phyloP scores from a whole-genome alignment of 768 basidiomycete genomes.

The Trametopsis cervina region DNA sequence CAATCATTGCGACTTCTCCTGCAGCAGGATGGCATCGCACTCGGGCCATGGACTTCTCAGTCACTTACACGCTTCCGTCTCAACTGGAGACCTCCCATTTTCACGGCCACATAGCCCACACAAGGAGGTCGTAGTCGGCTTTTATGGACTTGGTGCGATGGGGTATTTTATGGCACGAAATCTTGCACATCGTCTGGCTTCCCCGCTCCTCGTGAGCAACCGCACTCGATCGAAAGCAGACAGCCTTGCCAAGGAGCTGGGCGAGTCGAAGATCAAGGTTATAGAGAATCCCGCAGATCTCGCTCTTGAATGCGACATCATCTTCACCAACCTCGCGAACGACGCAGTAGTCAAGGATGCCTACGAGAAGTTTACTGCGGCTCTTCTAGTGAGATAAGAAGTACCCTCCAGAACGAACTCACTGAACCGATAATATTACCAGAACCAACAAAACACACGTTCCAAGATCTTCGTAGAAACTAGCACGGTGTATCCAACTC shows the following conservation, averaged over 20 bases:
- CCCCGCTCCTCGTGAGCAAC: constrained; percentile 54
- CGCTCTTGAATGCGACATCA: constrained; percentile 61
- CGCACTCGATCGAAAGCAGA: constrained; percentile 58
- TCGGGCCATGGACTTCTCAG: neutral
- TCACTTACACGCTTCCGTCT: neutral
- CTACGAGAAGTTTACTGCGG: constrained; percentile 53
- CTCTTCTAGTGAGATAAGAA: constrained; percentile 40
- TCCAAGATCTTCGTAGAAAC: constrained; percentile 82
- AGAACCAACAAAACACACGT: constrained; percentile 33
- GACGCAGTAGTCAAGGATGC: constrained; percentile 64
- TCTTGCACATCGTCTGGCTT: constrained; percentile 48
- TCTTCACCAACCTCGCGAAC: constrained; percentile 66
- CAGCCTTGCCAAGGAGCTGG: constrained; percentile 48
- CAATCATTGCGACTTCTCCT: neutral
- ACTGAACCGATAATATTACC: constrained; percentile 3
- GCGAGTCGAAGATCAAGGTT: constrained; percentile 44
- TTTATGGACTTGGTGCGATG: constrained; percentile 56
- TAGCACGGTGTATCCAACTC: constrained; percentile 50
- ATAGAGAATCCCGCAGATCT: constrained; percentile 53
- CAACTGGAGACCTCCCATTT: constrained; percentile 34
- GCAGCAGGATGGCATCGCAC: neutral
- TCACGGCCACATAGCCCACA: constrained; percentile 54
- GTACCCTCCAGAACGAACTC: neutral
- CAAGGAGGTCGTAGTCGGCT: constrained; percentile 37
- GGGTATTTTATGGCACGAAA: constrained; percentile 76